Evolutionary conservation across 2,329 filamentous ascomycete species (phyloP), one percentile per base, ranked within the genome.

Genomic region (Phyllachora maydis): DNA sequence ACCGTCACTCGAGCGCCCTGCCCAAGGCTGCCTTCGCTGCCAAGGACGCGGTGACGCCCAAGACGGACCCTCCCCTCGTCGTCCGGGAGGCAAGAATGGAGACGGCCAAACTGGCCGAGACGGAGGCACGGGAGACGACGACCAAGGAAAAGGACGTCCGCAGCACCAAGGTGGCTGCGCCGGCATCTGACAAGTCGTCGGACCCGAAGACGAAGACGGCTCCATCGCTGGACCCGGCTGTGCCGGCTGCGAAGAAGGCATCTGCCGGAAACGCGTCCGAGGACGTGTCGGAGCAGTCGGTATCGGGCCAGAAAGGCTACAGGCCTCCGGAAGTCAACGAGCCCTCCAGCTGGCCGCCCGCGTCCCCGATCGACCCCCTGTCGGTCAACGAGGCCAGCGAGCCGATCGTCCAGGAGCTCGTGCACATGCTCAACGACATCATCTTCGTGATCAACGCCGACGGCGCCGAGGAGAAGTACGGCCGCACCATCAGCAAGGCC

Each of bases 381-480:
- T 63, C 63, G 23, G 64, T 90, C 13, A 60, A 66, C 25, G 65
- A 81, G 37, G 79, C 76, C 25, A 67, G 71, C 29, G 85, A 95
- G 43, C 77, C 79, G 14, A 64, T 92, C 17, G 77, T 95, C 12
- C 82, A 93, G 49, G 81, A 95, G 39, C 59, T 98, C 5, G 81
- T 91, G 29, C 85, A 79, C 53, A 85, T 92, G 52, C 63, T 98
- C 37, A 98, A 98, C 52, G 81, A 91, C 47, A 74, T 98, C 38
- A 92, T 98, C 42, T 71, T 78, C 6, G 79, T 90, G 22, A 72
- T 93, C 44, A 92, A 93, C 46, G 76, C 77, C 28, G 85, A 92
- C 44, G 67, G 73, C 30, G 67, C 78, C 27, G 66, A 73, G 31
- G 62, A 62, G 35, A 81, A 75, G 46, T 92, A 88, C 50, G 69